A percentile compares a stretch with the other conserved stretches of the same genome.
phyloP scores from a whole-genome alignment of 345 rosid genomes.

The Litchi chinensis region DNA sequence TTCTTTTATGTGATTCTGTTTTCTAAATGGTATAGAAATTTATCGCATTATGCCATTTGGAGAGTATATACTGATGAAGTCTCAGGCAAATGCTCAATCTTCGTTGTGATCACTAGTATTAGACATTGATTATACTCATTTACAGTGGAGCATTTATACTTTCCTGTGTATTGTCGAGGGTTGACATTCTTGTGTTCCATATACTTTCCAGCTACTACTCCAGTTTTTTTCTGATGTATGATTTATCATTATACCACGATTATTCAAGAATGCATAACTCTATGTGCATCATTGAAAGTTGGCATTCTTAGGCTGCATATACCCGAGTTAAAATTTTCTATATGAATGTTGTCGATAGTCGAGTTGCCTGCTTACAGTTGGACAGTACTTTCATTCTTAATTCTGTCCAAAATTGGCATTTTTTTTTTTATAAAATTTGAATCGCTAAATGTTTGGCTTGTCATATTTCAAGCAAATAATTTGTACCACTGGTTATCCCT shows the following conservation, averaged over 20 bases:
- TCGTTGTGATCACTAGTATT: not conserved
- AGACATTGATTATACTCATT: not conserved
- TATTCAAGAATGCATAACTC: not conserved
- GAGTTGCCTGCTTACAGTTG: not conserved
- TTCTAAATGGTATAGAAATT: not conserved
- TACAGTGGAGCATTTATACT: not conserved
- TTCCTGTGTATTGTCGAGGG: not conserved
- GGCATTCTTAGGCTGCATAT: not conserved
- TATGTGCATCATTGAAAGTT: not conserved
- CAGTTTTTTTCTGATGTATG: not conserved
- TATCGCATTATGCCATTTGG: not conserved
- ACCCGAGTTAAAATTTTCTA: not conserved
- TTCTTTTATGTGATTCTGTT: slow-evolving; percentile 8
- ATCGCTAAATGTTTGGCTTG: not conserved
- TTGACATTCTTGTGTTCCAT: not conserved
- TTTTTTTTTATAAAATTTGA: not conserved
- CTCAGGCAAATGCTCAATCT: not conserved
- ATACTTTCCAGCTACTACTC: not conserved
- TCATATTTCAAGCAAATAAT: not conserved
- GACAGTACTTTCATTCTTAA: not conserved
- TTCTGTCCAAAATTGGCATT: not conserved
- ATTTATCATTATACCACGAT: not conserved
- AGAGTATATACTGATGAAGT: not conserved
- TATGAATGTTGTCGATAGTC: not conserved
- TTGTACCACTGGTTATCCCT: not conserved